Base-by-base conservation (phyloP, 805 yeast genomes). In the Spathaspora sp. region DNA sequence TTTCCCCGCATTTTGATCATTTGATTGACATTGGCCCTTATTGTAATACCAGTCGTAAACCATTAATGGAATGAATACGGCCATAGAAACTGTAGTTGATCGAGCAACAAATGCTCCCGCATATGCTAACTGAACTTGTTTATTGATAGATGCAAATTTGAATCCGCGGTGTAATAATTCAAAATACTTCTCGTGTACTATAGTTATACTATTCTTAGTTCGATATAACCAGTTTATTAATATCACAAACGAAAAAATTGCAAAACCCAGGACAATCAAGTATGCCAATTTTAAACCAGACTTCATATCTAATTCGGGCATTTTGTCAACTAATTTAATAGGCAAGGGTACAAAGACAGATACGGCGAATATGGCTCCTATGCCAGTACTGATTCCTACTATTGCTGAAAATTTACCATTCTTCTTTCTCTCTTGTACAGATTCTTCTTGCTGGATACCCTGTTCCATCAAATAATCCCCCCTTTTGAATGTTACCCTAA, bases 321-420 rank as follows among this genome's bases (percentile, higher is more conserved):
- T 70, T 10, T 59, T 55, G 17, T 66, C 60, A 11, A 77, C 79
- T 52, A 81, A 69, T 52, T 65, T 69, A 1, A 79, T 75, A 0
- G 90, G 89, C 18, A 86, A 64, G 12, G 89, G 78, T 18, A 86
- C 64, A 42, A 82, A 75, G 42, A 76, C 64, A 1, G 78, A 60
- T 0, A 84, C 89, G 0, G 89, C 76, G 53, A 83, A 78, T 1
- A 86, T 75, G 1, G 90, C 91, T 47, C 91, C 91, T 16, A 81
- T 60, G 0, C 90, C 90, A 16, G 87, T 75, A 47, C 78, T 69
- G 14, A 82, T 63, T 1, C 92, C 92, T 43, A 86, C 75, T 19
- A 83, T 60, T 0, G 89, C 85, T 0, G 87, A 77, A 49, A 76
- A 70, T 55, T 76, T 78, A 2, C 89, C 90, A 55, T 62, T 63